These are phyloP conservation scores for Prosopis cineraria DNA, from an alignment of 306 rosid species.

Conservation along the genomic window DNA sequence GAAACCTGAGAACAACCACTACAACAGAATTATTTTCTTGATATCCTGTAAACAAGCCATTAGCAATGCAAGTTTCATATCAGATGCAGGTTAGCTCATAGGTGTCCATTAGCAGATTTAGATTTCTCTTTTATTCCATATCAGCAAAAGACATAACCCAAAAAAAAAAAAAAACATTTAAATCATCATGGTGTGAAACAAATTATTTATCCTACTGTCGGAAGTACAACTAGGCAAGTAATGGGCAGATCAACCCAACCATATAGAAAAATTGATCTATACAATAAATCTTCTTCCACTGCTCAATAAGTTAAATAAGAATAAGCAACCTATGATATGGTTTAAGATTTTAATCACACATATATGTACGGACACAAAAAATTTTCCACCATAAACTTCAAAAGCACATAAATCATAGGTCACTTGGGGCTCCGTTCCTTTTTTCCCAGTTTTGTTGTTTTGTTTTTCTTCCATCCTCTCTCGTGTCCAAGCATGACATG, in stretches of 20 bases:
- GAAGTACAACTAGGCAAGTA: neutral
- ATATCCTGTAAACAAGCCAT: neutral
- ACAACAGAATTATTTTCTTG: neutral
- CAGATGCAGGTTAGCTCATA: neutral
- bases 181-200: neutral
- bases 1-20: constrained; percentile 38
- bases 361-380: neutral
- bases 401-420: neutral
- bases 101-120: neutral
- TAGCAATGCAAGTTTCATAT: neutral
- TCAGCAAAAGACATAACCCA: neutral
- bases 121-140: neutral
- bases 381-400: neutral
- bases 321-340: neutral
- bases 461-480: neutral
- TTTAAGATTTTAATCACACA: neutral
- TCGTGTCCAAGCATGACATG: neutral
- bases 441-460: neutral
- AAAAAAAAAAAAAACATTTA: too few relatives aligned
- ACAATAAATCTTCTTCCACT: neutral
- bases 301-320: neutral
- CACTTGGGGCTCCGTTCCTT: neutral
- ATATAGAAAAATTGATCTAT: neutral
- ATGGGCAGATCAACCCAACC: neutral
- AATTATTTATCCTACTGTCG: neutral